A percentile compares a stretch with the other conserved stretches of the same genome.
Evolutionary conservation across 106 monocot species (phyloP).

Genomic region (Triglochin maritima): DNA sequence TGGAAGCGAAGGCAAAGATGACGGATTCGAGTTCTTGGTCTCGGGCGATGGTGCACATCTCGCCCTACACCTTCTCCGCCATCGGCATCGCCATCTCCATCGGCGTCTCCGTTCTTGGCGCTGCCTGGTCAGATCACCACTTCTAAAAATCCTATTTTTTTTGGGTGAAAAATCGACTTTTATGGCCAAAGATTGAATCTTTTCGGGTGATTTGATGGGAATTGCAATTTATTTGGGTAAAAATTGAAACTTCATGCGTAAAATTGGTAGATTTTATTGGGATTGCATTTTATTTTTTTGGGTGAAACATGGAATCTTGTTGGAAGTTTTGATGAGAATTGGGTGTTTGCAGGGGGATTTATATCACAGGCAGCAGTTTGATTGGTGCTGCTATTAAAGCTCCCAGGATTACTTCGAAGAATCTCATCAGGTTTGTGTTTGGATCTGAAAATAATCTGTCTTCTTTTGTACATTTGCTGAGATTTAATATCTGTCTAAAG

Average conservation of each 20-base stretch:
- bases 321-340: neutral
- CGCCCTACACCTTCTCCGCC: conserved; percentile 68
- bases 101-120: conserved; percentile 24
- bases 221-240: too few species aligned
- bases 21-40: conserved; percentile 59
- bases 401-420: conserved; percentile 77
- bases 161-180: neutral
- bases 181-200: neutral
- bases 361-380: conserved; percentile 79
- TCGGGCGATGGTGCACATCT: conserved; percentile 67
- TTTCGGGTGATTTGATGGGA: neutral
- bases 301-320: neutral
- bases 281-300: too few species aligned
- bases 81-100: conserved; percentile 26
- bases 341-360: conserved; percentile 48
- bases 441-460: neutral
- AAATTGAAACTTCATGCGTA: too few species aligned
- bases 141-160: neutral
- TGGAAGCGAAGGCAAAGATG: neutral
- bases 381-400: conserved; percentile 85
- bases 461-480: neutral
- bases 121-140: conserved; percentile 48
- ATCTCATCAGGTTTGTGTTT: conserved; percentile 54
- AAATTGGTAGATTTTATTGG: too few species aligned
- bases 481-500: neutral